These are phyloP conservation scores for Sicyos baderoa DNA, from an alignment of 306 rosid species.

Conservation along the genomic window DNA sequence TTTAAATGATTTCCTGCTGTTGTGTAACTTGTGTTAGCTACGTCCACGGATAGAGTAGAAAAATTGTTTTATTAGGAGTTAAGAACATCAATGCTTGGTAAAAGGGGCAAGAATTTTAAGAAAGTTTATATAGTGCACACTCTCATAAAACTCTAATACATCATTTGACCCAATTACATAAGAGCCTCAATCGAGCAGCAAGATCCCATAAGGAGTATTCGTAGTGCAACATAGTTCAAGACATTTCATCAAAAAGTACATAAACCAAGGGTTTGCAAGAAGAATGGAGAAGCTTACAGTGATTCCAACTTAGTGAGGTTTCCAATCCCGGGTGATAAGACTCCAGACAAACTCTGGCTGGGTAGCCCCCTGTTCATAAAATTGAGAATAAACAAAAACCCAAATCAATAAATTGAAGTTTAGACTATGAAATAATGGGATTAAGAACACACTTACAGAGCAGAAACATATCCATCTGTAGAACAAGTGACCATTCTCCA, in stretches of 20 bases:
- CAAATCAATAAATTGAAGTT: not conserved
- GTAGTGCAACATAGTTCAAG: no score
- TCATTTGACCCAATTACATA: no score
- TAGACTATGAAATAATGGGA: constrained; percentile 5
- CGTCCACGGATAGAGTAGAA: no score
- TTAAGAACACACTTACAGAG: constrained; percentile 52
- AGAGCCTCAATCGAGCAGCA: no score
- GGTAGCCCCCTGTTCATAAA: constrained; percentile 69
- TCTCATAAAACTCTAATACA: no score
- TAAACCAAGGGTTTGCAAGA: not conserved
- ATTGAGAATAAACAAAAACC: not conserved
- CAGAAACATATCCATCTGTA: constrained; percentile 76
- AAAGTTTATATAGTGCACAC: no score
- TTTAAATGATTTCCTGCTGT: no score
- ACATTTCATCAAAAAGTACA: not conserved
- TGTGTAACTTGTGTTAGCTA: no score
- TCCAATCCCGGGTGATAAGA: constrained; percentile 72
- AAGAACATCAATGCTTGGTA: no score
- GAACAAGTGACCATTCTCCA: constrained; percentile 98
- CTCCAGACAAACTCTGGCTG: constrained; percentile 90
- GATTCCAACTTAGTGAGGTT: constrained; percentile 75
- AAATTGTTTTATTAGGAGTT: no score
- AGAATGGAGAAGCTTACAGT: constrained; percentile 54
- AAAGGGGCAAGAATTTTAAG: no score
- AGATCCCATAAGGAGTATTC: no score